phyloP scores from a whole-genome alignment of 2,329 filamentous ascomycete species.

The Sarocladium brachiariae region DNA sequence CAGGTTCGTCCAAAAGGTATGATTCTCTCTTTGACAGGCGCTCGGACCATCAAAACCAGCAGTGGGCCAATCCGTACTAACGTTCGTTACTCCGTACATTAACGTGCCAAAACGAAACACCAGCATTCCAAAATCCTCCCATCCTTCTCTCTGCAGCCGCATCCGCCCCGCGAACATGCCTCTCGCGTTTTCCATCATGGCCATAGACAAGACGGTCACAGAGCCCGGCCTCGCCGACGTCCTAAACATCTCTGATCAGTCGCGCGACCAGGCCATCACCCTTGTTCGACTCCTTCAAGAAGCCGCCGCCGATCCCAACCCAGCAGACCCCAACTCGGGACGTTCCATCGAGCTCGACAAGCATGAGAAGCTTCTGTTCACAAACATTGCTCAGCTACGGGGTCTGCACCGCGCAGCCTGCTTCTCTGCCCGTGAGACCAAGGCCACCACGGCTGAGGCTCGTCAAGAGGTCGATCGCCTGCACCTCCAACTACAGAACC shows the following conservation, averaged over 20 bases:
- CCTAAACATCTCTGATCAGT: conserved; percentile 64
- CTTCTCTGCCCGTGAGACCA: conserved; percentile 76
- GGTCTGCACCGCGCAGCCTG: conserved; percentile 78
- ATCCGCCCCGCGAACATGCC: background rate
- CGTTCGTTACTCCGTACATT: too few relatives aligned
- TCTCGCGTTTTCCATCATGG: conserved; percentile 20
- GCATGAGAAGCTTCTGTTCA: conserved; percentile 73
- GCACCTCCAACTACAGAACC: conserved; percentile 87
- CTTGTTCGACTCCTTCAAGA: conserved; percentile 51
- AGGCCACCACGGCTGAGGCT: conserved; percentile 76
- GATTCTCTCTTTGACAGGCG: too few relatives aligned
- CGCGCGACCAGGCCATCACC: conserved; percentile 63
- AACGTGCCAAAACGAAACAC: too few relatives aligned
- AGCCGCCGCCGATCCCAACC: conserved; percentile 31
- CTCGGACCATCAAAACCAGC: too few relatives aligned
- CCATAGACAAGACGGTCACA: conserved; percentile 32
- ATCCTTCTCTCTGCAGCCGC: background rate
- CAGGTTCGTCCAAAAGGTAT: too few relatives aligned
- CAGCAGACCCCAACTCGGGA: background rate
- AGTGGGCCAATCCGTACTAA: too few relatives aligned
- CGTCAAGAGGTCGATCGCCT: conserved; percentile 86
- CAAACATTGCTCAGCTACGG: conserved; percentile 72
- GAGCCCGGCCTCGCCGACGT: conserved; percentile 55
- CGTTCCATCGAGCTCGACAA: conserved; percentile 51
- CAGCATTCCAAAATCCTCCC: background rate